phyloP scores from a whole-genome alignment of 2,329 filamentous ascomycete species.

The Claviceps digitariae region DNA sequence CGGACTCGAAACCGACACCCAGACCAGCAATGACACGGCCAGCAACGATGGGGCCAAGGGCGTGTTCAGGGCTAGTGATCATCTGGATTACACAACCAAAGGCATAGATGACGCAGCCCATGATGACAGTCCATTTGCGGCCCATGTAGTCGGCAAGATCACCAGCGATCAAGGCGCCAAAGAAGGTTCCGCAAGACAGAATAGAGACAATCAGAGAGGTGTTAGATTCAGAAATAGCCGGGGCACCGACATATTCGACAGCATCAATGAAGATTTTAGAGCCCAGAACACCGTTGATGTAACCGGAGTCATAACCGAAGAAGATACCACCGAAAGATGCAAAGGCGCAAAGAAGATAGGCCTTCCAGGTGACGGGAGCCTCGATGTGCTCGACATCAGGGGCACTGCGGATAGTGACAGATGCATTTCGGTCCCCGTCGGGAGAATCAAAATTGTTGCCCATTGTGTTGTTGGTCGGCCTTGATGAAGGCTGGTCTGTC shows the following conservation, averaged over 20 bases:
- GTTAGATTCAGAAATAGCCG: slow-evolving; percentile 26
- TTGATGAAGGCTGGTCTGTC: not conserved
- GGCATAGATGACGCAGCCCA: slow-evolving; percentile 57
- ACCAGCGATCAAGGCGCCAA: slow-evolving; percentile 64
- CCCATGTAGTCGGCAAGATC: slow-evolving; percentile 65
- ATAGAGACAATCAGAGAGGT: slow-evolving; percentile 57
- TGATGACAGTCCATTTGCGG: slow-evolving; percentile 58
- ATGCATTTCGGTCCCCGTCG: slow-evolving; percentile 12
- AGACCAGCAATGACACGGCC: slow-evolving; percentile 65
- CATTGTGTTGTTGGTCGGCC: slow-evolving; percentile 2
- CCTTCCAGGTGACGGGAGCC: slow-evolving; percentile 55
- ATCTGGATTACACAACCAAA: slow-evolving; percentile 57
- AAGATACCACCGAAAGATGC: slow-evolving; percentile 62
- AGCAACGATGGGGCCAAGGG: slow-evolving; percentile 50
- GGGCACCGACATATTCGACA: slow-evolving; percentile 29
- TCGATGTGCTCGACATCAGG: slow-evolving; percentile 46
- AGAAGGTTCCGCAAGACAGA: slow-evolving; percentile 65
- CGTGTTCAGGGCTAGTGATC: slow-evolving; percentile 29
- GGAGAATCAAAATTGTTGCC: slow-evolving; percentile 6
- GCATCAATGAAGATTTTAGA: slow-evolving; percentile 36
- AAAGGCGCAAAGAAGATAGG: slow-evolving; percentile 56
- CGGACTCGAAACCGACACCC: slow-evolving; percentile 69
- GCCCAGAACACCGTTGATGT: slow-evolving; percentile 53
- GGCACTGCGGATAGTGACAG: slow-evolving; percentile 26
- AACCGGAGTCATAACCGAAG: slow-evolving; percentile 68